Evolutionary conservation across 2,329 filamentous ascomycete genomes (phyloP).

Genomic region (Fusarium secorum): DNA sequence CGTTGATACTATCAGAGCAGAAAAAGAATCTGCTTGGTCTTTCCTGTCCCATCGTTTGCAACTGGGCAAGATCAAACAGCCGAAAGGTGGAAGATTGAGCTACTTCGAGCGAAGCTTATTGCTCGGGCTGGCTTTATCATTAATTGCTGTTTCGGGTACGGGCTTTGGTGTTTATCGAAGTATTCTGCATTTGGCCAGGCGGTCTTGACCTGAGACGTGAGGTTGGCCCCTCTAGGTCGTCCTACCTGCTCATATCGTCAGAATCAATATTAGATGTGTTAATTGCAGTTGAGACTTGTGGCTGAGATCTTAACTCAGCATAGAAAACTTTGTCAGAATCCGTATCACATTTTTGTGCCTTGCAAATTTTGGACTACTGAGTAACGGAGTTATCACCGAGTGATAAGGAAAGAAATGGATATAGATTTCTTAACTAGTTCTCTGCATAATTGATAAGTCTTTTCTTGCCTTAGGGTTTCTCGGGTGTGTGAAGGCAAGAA

Average conservation of each 20-base stretch:
- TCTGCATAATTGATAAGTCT: not conserved
- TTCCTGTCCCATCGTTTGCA: not conserved
- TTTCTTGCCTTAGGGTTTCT: not conserved
- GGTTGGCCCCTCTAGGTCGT: too few species aligned
- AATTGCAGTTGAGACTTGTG: too few species aligned
- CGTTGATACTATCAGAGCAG: fast-evolving
- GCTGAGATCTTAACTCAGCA: too few species aligned
- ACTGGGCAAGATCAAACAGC: not conserved
- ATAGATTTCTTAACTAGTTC: fast-evolving
- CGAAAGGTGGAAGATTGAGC: not conserved
- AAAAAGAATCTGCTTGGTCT: not conserved
- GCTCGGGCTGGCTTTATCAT: not conserved
- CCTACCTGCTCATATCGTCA: too few species aligned
- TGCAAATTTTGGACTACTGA: too few species aligned
- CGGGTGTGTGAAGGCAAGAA: not conserved
- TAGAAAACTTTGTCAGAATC: too few species aligned
- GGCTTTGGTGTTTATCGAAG: not conserved
- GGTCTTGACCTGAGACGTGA: not conserved
- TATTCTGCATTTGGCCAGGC: not conserved
- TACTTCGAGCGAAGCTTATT: not conserved
- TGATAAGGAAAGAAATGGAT: too few species aligned
- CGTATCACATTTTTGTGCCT: too few species aligned
- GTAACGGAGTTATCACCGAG: too few species aligned
- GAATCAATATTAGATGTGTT: too few species aligned
- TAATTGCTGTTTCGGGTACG: not conserved